phyloP scores from a whole-genome alignment of 257 asterid genomes.

The Schizonepeta tenuifolia region DNA sequence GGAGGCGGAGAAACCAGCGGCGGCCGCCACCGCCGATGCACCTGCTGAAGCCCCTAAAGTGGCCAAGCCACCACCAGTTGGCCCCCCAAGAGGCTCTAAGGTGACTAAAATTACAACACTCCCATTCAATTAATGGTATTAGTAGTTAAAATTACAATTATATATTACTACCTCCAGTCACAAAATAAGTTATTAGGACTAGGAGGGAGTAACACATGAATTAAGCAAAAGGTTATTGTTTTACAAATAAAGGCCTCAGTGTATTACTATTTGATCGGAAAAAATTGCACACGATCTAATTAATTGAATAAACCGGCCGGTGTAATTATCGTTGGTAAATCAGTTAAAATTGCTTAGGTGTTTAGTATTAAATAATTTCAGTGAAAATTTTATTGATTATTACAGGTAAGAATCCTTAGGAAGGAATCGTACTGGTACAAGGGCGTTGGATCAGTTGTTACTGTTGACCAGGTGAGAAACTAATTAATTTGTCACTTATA shows the following conservation, averaged over 20 bases:
- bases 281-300: neutral
- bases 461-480: slow-evolving; percentile 85
- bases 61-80: slow-evolving; percentile 84
- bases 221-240: too few relatives aligned
- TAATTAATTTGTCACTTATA: neutral
- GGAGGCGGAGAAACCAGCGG: slow-evolving; percentile 38
- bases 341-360: neutral
- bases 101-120: slow-evolving; percentile 32
- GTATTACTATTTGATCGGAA: too few relatives aligned
- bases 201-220: too few relatives aligned
- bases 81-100: slow-evolving; percentile 90
- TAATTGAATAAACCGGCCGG: neutral
- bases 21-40: slow-evolving; percentile 35
- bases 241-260: too few relatives aligned
- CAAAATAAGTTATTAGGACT: too few relatives aligned
- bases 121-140: too few relatives aligned
- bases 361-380: neutral
- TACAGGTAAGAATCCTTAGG: slow-evolving; percentile 87
- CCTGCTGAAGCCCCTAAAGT: slow-evolving; percentile 55
- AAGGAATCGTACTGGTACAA: slow-evolving; percentile 95
- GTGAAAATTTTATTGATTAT: neutral
- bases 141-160: too few relatives aligned
- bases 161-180: too few relatives aligned
- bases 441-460: slow-evolving; percentile 86
- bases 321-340: too few relatives aligned